Base-by-base conservation (phyloP, 306 rosid genomes). In the Vigna trinervia region DNA sequence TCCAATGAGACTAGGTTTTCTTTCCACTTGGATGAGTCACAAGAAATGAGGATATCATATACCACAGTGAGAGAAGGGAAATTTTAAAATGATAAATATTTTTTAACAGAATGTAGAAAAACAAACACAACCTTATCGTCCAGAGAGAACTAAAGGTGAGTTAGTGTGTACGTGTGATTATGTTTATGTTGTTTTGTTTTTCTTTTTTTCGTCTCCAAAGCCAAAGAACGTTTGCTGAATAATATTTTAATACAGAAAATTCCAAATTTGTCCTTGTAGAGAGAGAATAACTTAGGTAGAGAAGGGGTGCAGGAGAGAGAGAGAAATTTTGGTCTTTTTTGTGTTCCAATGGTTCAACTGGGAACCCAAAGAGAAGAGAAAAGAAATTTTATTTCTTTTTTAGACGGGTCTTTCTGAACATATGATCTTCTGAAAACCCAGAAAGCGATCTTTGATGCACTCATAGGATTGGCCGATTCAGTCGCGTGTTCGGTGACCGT, bases 261-360 rank as follows among this genome's bases (percentile, higher is more conserved):
- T 77, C 82, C 90, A 51, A 79, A 66, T 74, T 85, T 88, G 68
- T 78, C 94, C 94, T 84, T 84, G 26, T 88, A 86, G 90, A 88
- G 89, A 90, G 88, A 87, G 92, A 85, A 85, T 72, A 60, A 11
- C 17, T 30, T 67, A 59, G 85, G 57, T 28, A 39, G 45, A 61
- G 80, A 80, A 70, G 15, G 30, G 38, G 64, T 66, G 83, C 76
- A 76, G 71, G 80, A 82, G 82, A 78, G 83, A 73, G 84, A 73
- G 84, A 78, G 63, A 71, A 4, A 48, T 52, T 74, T 84, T 83
- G 86, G 67, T 76, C 61, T 81, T 77, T 86, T 84, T 53, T 85
- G 88, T 69, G 85, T 87, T 84, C 76, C 87, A 87, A 90, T 92
- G 91, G 93, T 85, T 80, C 92, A 86, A 85, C 93, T 87, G 88